A percentile compares a stretch with the other conserved stretches of the same genome.
Evolutionary conservation across 768 basidiomycete species (phyloP).

Genomic region (Lentinus brumalis): DNA sequence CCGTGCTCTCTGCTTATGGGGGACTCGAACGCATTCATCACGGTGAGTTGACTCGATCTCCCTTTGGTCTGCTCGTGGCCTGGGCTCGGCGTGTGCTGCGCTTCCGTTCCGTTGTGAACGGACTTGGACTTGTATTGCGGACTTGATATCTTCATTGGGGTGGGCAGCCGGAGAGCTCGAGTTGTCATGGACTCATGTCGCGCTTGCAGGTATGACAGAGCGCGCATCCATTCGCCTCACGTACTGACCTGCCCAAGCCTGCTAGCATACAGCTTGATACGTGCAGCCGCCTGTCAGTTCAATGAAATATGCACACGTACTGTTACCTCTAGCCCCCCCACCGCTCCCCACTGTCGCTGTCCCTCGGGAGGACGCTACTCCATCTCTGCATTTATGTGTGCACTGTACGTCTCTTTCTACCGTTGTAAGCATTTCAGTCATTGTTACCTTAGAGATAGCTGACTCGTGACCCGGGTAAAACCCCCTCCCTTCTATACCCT

Average conservation of each 20-base stretch:
- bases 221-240: not conserved
- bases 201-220: slow-evolving; percentile 53
- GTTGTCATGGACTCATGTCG: slow-evolving; percentile 14
- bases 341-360: not conserved
- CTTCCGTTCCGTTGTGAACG: slow-evolving; percentile 13
- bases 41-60: slow-evolving; percentile 43
- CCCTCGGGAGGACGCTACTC: not conserved
- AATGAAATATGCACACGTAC: slow-evolving; percentile 62
- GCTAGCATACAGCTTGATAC: slow-evolving; percentile 62
- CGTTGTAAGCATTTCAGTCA: too few species aligned
- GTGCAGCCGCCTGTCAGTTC: slow-evolving; percentile 57
- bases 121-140: slow-evolving; percentile 8
- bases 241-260: slow-evolving; percentile 45
- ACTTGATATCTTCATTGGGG: not conserved
- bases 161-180: slow-evolving; percentile 7
- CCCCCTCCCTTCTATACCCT: too few species aligned
- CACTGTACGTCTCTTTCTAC: too few species aligned
- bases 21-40: slow-evolving; percentile 53
- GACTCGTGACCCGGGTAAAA: too few species aligned
- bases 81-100: not conserved
- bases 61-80: not conserved
- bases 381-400: too few species aligned
- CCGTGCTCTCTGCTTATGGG: slow-evolving; percentile 69
- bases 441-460: too few species aligned
- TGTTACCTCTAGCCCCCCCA: slow-evolving; percentile 65